Conservation (phyloP, 306 rosid genomes). For the Dalbergia cultrata region DNA sequence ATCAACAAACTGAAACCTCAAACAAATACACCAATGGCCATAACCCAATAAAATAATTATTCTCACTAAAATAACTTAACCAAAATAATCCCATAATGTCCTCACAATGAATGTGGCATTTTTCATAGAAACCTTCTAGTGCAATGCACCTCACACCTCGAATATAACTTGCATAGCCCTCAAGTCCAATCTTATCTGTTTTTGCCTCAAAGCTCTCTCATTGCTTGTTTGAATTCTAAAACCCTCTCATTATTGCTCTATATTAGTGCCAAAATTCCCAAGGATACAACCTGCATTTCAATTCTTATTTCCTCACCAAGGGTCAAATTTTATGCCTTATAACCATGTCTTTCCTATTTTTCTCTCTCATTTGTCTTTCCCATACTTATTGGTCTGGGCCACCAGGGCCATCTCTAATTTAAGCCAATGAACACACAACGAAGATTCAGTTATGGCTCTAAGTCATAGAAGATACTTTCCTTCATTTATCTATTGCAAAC, state of each 20-base stretch:
- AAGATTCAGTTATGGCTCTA: slow-evolving; percentile 1
- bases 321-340: background rate
- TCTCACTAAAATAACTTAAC: background rate
- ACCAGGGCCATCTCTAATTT: background rate
- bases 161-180: background rate
- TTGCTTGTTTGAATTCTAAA: slow-evolving; percentile 5
- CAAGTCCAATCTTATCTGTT: background rate
- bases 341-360: background rate
- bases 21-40: no score
- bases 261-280: background rate
- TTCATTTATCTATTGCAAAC: slow-evolving; percentile 33
- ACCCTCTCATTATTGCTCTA: background rate
- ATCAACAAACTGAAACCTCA: background rate
- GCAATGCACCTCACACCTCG: background rate
- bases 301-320: background rate
- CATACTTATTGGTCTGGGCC: background rate
- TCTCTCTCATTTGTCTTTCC: background rate
- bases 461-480: slow-evolving; percentile 20
- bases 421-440: background rate
- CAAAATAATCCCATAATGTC: slow-evolving; percentile 8
- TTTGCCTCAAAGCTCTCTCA: background rate
- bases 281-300: background rate
- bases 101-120: slow-evolving; percentile 1
- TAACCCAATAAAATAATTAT: no score
- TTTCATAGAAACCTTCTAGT: background rate